Evolutionary conservation across 164 flowering plant species (phyloP), one percentile per base, ranked within the genome.

Genomic region (Stephania yunnanensis): DNA sequence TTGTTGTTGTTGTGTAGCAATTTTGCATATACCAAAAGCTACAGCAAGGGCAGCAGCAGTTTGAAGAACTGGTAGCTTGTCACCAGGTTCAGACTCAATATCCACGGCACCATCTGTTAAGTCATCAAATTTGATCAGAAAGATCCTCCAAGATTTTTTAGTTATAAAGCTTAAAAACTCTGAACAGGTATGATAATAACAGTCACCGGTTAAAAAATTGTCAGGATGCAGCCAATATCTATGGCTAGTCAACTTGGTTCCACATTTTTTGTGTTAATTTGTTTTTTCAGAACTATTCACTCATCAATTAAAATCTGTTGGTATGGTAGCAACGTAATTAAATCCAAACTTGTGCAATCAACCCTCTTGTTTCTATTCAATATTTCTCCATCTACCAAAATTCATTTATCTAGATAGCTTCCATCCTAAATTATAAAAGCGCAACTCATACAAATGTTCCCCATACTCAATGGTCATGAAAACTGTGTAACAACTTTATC

Each of bases 41-140:
- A 84, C 73, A 58, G 95, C 89, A 80, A 95, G 69, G 67, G 94
- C 92, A 19, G 87, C 82, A 75, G 97, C 92, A 72, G 85, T 87
- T 79, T 89, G 89, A 36, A 85, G 83, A 77, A 91, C 86, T 30
- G 86, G 86, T 11, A 80, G 75, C 79, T 87, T 87, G 79, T 68
- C 82, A 25, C 76, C 84, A 68, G 83, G 25, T 71, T 75, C 50
- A 2, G 82, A 68, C 46, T 76, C 83, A 78, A 25, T 71, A 79
- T 74, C 66, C 78, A 52, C 63, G 44, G 42, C 63, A 73, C n/a
- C 78, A 84, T 84, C 96, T 92, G 89, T 76, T 69, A 79, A 77
- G 64, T 45, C 69, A 4, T 42, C 20, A 17, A 68, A 11, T n/a
- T 79, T 31, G 46, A 61, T 29, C 74, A 25, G 64, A 30, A 77